phyloP scores from a whole-genome alignment of 305 asterid species.

The Fraxinus sp. region DNA sequence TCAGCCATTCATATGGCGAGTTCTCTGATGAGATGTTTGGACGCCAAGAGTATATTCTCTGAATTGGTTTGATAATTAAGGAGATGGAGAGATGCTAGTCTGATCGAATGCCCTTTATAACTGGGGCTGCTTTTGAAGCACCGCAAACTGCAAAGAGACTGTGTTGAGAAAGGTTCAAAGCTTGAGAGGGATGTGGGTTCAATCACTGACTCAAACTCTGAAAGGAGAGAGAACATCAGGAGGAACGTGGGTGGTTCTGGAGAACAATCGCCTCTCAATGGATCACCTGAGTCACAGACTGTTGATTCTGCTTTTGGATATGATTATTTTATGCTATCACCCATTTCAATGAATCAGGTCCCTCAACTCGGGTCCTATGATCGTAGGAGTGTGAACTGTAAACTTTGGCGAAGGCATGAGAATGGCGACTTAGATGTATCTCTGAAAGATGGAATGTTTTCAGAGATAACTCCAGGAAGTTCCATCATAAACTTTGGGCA shows the following conservation, averaged over 20 bases:
- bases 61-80: slow-evolving; percentile 63
- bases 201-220: slow-evolving; percentile 48
- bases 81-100: slow-evolving; percentile 85
- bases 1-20: slow-evolving; percentile 90
- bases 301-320: slow-evolving; percentile 53
- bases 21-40: slow-evolving; percentile 76
- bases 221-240: slow-evolving; percentile 40
- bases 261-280: slow-evolving; percentile 49
- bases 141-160: slow-evolving; percentile 62
- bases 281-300: slow-evolving; percentile 84
- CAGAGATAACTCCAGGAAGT: slow-evolving; percentile 43
- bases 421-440: slow-evolving; percentile 62
- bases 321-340: slow-evolving; percentile 56
- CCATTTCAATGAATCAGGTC: slow-evolving; percentile 52
- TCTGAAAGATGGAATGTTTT: slow-evolving; percentile 80
- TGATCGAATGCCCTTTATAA: slow-evolving; percentile 78
- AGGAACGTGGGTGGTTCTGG: slow-evolving; percentile 43
- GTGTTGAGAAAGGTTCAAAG: slow-evolving; percentile 44
- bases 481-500: slow-evolving; percentile 40
- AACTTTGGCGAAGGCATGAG: slow-evolving; percentile 65
- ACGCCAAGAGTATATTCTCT: slow-evolving; percentile 68
- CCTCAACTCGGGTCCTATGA: slow-evolving; percentile 34
- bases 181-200: slow-evolving; percentile 47
- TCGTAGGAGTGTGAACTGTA: slow-evolving; percentile 63
- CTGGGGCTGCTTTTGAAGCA: slow-evolving; percentile 90